Base-by-base conservation (phyloP, 148 eudicot species). In the Nepenthes mirabilis region DNA sequence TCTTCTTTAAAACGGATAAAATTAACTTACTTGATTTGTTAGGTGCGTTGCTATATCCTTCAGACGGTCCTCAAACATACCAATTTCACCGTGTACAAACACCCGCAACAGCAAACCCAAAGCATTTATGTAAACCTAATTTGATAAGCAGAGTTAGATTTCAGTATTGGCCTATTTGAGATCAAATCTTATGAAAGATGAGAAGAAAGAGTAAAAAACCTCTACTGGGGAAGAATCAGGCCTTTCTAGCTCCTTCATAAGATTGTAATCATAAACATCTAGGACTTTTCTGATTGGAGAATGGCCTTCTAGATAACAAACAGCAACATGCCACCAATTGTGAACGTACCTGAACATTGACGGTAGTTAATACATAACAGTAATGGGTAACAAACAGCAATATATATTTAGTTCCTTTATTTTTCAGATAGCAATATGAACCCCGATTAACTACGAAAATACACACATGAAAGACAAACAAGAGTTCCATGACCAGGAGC, bases 281-380 rank as follows among this genome's bases (percentile, higher is more conserved):
- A 77, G 57, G 36, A 88, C 86, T 69, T 49, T 49, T 49, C 13
- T 1, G 2, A 49, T 10, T n/a, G 52, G 81, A 40, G 88, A 73
- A 70, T 80, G 60, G 52, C 90, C 97, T 80, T 90, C 94, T 75
- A 90, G 75, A 70, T 83, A 82, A 82, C 94, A 90, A 55, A 89
- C 75, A 49, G 96, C 90, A 63, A 89, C 86, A 59, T 90, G 97
- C 97, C 97, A 90, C 94, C 94, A 90, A 69, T 90, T 90, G 72
- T 90, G 97, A 1, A 90, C 80, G 66, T 69, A 78, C 83, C 97
- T 90, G 66, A 54, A 70, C 50, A 53, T 59, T 55, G 55, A 52
- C 6, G 11, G 52, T 48, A 48, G 11, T 3, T 1, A 48, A 10
- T 23, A 23, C 23, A 11, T 48, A 49, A 6, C 52, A n/a, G 11